Conservation (phyloP, 345 rosid genomes). For the Syzygium aromaticum region DNA sequence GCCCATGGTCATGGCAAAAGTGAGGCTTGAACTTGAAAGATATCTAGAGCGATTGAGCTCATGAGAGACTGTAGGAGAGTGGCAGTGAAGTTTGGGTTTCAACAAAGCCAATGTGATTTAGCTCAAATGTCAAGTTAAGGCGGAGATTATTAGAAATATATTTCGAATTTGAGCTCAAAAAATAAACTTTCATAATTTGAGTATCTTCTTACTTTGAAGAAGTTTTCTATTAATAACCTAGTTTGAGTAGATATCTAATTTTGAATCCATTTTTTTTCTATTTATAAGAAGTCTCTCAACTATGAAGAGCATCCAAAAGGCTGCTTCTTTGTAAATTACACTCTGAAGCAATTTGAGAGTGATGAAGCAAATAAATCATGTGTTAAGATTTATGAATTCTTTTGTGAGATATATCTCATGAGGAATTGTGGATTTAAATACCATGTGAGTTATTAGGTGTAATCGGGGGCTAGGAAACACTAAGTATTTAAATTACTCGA, state of each 20-base stretch:
- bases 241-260: neutral
- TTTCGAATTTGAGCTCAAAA: accelerated
- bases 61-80: neutral
- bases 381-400: neutral
- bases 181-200: neutral
- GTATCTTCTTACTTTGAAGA: neutral
- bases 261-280: neutral
- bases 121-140: accelerated
- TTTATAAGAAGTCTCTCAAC: neutral
- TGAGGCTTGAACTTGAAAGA: neutral
- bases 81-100: neutral
- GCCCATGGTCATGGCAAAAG: accelerated
- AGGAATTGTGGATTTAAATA: neutral
- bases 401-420: neutral
- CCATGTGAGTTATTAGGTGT: neutral
- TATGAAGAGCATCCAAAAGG: neutral
- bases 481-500: too few relatives aligned
- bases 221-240: neutral
- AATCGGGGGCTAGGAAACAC: neutral
- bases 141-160: neutral
- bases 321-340: neutral
- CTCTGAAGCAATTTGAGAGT: neutral
- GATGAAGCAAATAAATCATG: neutral
- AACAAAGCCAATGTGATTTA: neutral
- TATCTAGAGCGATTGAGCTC: accelerated